Percentiles rank a stretch among this genome's conserved stretches.
Evolutionary conservation across 345 rosid species (phyloP).

Genomic region (Chamaenerion angustifolium): DNA sequence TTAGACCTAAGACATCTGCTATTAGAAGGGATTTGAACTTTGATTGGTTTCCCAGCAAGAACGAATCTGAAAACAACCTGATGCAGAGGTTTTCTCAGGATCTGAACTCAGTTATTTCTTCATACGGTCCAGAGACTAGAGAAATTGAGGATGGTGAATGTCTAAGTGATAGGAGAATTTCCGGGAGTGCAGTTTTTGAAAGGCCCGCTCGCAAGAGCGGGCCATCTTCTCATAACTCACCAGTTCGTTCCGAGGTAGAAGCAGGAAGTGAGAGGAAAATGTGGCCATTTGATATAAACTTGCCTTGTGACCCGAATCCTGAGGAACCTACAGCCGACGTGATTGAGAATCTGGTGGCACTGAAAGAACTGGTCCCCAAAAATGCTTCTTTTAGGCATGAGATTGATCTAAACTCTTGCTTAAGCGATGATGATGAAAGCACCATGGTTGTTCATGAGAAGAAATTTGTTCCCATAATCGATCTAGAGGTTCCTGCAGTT

Average conservation of each 20-base stretch:
- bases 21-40: slow-evolving; percentile 33
- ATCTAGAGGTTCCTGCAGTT: slow-evolving; percentile 63
- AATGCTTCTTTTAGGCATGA: slow-evolving; percentile 24
- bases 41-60: slow-evolving; percentile 16
- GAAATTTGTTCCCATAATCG: slow-evolving; percentile 35
- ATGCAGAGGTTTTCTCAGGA: slow-evolving; percentile 19
- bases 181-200: slow-evolving; percentile 38
- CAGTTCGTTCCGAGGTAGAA: slow-evolving; percentile 24
- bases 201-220: slow-evolving; percentile 27
- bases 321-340: slow-evolving; percentile 21
- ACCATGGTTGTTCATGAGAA: slow-evolving; percentile 3
- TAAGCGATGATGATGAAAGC: slow-evolving; percentile 42
- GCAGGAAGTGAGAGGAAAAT: slow-evolving; percentile 26
- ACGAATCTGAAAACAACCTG: slow-evolving; percentile 19
- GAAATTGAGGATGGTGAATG: slow-evolving; percentile 19
- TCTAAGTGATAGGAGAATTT: slow-evolving; percentile 32
- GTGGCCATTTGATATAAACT: slow-evolving; percentile 55
- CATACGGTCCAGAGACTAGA: slow-evolving; percentile 20
- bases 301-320: slow-evolving; percentile 53
- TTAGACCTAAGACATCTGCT: slow-evolving; percentile 24
- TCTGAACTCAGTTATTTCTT: slow-evolving; percentile 26
- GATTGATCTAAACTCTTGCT: slow-evolving; percentile 67
- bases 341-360: slow-evolving; percentile 16
- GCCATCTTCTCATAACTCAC: slow-evolving; percentile 24
- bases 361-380: slow-evolving; percentile 24